These are phyloP conservation scores for Pleurozium schreberi DNA, from an alignment of 225 moss, liverwort and hornwort species.

Conservation along the genomic window DNA sequence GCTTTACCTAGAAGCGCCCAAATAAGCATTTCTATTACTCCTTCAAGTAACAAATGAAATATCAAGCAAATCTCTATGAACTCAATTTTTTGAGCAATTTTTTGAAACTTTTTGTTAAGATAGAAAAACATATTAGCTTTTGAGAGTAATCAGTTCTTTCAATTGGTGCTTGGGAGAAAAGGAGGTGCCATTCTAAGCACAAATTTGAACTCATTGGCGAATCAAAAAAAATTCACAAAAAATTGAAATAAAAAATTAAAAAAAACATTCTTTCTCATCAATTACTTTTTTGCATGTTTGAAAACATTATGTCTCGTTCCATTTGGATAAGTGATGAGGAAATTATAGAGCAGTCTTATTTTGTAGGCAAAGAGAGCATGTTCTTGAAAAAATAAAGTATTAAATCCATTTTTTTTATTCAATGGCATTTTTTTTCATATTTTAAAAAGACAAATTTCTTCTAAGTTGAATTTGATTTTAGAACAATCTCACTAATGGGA, in stretches of 20 bases:
- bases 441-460: no score
- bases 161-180: rapidly evolving
- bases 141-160: background rate
- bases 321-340: background rate
- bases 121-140: background rate
- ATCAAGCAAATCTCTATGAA: background rate
- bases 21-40: background rate
- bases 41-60: background rate
- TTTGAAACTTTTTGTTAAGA: background rate
- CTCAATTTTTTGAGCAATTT: background rate
- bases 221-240: background rate
- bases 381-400: rapidly evolving
- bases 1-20: background rate
- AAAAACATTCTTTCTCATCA: background rate
- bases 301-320: background rate
- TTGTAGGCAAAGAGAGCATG: background rate
- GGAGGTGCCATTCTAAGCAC: background rate
- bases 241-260: background rate
- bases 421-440: no score
- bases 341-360: background rate
- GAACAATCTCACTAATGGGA: background rate
- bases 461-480: background rate
- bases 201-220: background rate
- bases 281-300: background rate
- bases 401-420: background rate